These are phyloP conservation scores for Poa annua DNA, from an alignment of 176 grass and related monocot species.

Conservation along the genomic window DNA sequence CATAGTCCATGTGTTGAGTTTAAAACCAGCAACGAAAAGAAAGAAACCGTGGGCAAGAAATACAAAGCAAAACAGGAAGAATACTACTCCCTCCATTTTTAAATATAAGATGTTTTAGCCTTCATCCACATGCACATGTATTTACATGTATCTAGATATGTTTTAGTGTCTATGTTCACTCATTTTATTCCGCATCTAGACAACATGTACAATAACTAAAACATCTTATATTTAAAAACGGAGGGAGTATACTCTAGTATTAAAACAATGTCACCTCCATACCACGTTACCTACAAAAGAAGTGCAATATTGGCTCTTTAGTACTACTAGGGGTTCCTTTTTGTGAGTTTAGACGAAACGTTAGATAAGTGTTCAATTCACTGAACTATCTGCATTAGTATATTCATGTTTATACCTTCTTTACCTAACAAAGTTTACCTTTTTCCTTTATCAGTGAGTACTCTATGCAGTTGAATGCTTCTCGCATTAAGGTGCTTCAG, in stretches of 20 bases:
- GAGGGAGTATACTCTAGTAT: neutral
- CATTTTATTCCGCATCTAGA: no score
- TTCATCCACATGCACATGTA: no score
- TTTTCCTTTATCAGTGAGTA: constrained; percentile 73
- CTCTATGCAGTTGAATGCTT: constrained; percentile 98
- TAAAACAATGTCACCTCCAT: constrained; percentile 23
- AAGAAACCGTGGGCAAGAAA: neutral
- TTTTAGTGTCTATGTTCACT: no score
- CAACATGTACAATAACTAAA: no score
- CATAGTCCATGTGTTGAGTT: neutral
- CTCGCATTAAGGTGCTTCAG: constrained; percentile 97
- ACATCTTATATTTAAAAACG: no score
- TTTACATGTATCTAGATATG: no score
- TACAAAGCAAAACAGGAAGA: neutral
- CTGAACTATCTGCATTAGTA: neutral
- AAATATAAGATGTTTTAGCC: no score
- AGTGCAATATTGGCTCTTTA: neutral
- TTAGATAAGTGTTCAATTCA: neutral
- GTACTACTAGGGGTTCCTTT: constrained; percentile 11
- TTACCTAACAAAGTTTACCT: constrained; percentile 23
- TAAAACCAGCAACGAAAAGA: constrained; percentile 9
- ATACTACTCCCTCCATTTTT: neutral
- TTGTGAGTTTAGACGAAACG: constrained; percentile 2
- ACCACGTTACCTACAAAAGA: neutral
- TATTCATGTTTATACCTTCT: constrained; percentile 5